phyloP scores from a whole-genome alignment of 2,329 filamentous ascomycete species.

The Epichloe uncinata region DNA sequence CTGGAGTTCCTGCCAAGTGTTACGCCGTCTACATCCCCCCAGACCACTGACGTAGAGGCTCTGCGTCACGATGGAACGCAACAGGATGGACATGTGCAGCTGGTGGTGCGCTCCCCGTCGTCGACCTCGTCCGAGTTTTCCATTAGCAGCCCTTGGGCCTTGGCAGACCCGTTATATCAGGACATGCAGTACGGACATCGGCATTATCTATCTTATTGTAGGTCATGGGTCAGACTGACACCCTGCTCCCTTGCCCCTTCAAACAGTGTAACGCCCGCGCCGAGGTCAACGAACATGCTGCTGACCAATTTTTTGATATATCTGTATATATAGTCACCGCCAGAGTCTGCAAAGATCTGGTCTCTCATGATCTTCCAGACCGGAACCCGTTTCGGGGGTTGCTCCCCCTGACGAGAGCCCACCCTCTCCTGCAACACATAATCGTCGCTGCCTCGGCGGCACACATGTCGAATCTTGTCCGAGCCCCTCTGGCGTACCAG shows the following conservation, averaged over 20 bases:
- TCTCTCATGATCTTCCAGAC: slow-evolving; percentile 30
- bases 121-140: slow-evolving; percentile 9
- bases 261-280: not conserved
- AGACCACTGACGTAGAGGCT: not conserved
- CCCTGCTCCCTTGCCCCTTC: not conserved
- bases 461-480: slow-evolving; percentile 31
- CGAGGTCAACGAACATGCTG: not conserved
- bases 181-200: slow-evolving; percentile 35
- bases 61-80: not conserved
- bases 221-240: slow-evolving; percentile 7
- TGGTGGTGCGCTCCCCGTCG: slow-evolving; percentile 13
- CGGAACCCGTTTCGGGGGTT: slow-evolving; percentile 33
- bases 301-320: not conserved
- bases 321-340: slow-evolving; percentile 25
- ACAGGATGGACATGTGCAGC: slow-evolving; percentile 13
- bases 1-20: not conserved
- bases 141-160: slow-evolving; percentile 20
- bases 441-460: slow-evolving; percentile 35
- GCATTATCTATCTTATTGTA: slow-evolving; percentile 30
- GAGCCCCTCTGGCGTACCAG: slow-evolving; percentile 14
- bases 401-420: slow-evolving; percentile 25
- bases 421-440: slow-evolving; percentile 31
- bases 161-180: slow-evolving; percentile 35
- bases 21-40: slow-evolving; percentile 5
- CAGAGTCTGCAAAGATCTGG: slow-evolving; percentile 40